Conservation (phyloP, 495 filamentous ascomycete species). For the Penicillium paradoxum region DNA sequence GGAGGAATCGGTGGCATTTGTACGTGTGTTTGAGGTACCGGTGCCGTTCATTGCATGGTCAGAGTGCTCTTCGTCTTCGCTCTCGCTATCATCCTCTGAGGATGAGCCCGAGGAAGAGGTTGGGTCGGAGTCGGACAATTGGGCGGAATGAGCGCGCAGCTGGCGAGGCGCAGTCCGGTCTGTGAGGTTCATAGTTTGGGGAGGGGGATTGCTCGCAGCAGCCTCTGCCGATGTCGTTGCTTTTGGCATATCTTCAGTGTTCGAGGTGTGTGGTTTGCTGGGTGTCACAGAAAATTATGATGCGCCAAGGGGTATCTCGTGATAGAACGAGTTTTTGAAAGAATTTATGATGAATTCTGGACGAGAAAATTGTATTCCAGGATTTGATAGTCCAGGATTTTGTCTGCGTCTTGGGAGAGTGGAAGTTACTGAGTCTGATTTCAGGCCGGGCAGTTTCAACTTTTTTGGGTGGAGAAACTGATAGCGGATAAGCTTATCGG, state of each 20-base stretch:
- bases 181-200: slow-evolving; percentile 10
- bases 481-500: slow-evolving; percentile 16
- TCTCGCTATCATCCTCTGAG: slow-evolving; percentile 22
- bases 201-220: not conserved
- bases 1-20: not conserved
- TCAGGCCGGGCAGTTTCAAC: slow-evolving; percentile 16
- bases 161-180: not conserved
- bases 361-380: not conserved
- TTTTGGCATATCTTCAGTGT: not conserved
- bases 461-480: slow-evolving; percentile 25
- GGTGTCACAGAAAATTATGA: slow-evolving; percentile 3
- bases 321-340: not conserved
- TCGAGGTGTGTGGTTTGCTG: not conserved
- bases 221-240: not conserved
- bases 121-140: slow-evolving; percentile 29
- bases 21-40: not conserved
- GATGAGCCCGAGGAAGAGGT: slow-evolving; percentile 39
- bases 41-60: not conserved
- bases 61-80: slow-evolving; percentile 16
- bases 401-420: not conserved
- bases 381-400: not conserved
- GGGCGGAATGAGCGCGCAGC: not conserved
- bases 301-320: not conserved
- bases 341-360: not conserved
- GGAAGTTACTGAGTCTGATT: slow-evolving; percentile 10